Evolutionary conservation across 2,329 filamentous ascomycete species (phyloP), one percentile per base, ranked within the genome.

Genomic region (Orbilia blumenaviensis): DNA sequence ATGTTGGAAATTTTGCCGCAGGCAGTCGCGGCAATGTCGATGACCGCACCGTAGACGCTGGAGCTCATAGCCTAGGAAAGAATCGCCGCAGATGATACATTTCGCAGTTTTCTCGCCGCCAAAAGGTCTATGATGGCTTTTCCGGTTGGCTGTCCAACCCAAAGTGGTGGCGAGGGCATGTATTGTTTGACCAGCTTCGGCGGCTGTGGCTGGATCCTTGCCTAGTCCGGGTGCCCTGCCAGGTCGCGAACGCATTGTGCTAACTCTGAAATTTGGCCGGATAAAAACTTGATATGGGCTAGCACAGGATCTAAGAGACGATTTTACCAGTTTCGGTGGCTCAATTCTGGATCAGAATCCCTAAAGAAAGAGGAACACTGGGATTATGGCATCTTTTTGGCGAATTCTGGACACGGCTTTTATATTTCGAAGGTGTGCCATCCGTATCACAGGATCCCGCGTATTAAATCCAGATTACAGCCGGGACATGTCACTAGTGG

Each of bases 131-230:
- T 48, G 8, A 6, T 18, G 3, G 4, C 3, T 8, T 18, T 44
- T 54, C 6, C 36, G n/a, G 4, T 27, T 60, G 14, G 29, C 12
- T 6, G 18, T 29, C 72, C 72, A 76, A n/a, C 72, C 63, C 7
- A 76, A 38, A 6, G 67, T 8, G 8, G 36, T 7, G 38, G 67
- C 58, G 42, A 64, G 50, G 48, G 60, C 34, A 32, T 60, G 48
- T 21, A 72, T 72, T 4, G 38, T 32, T 12, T 72, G 60, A 14
- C 23, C 60, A 8, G 67, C 67, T 64, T 72, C 48, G 18, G 58
- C 48, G 14, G 67, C 48, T 23, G 67, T 72, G 27, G 60, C 18
- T 66, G 67, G 67, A 72, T 72, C 67, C 67, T 72, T 72, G 60
- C 48, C 44, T 32, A 64, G 60, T 14, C 48, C 25, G 5, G 48